Conservation (phyloP, 1,139 yeast genomes). For the Kazachstania sp. region DNA sequence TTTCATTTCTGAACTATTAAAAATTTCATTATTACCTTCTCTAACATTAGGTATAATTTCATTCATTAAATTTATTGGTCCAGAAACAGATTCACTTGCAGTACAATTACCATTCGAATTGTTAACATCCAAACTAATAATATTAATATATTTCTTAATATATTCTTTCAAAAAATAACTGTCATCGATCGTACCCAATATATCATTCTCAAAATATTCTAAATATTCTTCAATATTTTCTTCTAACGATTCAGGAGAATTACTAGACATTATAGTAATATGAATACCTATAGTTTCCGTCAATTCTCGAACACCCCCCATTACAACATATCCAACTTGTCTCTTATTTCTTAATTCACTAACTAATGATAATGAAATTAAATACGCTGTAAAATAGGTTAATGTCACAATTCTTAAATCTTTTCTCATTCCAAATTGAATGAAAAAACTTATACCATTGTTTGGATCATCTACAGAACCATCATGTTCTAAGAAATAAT, state of each 20-base stretch:
- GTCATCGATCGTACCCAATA: slow-evolving; percentile 26
- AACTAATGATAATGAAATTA: slow-evolving; percentile 36
- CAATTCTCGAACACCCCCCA: slow-evolving; percentile 45
- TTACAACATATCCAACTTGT: slow-evolving; percentile 51
- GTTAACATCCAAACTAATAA: not conserved
- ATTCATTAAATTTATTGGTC: slow-evolving; percentile 34
- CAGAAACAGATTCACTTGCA: slow-evolving; percentile 22
- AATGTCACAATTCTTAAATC: slow-evolving; percentile 33
- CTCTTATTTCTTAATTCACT: slow-evolving; percentile 43
- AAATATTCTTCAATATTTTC: slow-evolving; percentile 42
- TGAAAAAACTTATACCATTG: slow-evolving; percentile 42
- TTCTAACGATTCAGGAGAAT: slow-evolving; percentile 34
- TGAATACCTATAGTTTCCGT: slow-evolving; percentile 49
- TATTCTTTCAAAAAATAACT: slow-evolving; percentile 32
- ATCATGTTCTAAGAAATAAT: slow-evolving; percentile 28
- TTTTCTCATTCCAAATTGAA: slow-evolving; percentile 46
- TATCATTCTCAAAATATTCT: slow-evolving; percentile 31
- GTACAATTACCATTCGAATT: not conserved
- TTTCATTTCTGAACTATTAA: slow-evolving; percentile 28
- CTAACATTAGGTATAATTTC: slow-evolving; percentile 33
- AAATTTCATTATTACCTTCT: slow-evolving; percentile 25
- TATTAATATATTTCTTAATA: slow-evolving; percentile 31
- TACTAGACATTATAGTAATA: slow-evolving; percentile 44
- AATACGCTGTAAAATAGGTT: slow-evolving; percentile 39
- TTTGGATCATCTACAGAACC: slow-evolving; percentile 40